These are phyloP conservation scores for Ceratocystis diversiconidia DNA, from an alignment of 2,329 filamentous ascomycete genomes.

Conservation along the genomic window DNA sequence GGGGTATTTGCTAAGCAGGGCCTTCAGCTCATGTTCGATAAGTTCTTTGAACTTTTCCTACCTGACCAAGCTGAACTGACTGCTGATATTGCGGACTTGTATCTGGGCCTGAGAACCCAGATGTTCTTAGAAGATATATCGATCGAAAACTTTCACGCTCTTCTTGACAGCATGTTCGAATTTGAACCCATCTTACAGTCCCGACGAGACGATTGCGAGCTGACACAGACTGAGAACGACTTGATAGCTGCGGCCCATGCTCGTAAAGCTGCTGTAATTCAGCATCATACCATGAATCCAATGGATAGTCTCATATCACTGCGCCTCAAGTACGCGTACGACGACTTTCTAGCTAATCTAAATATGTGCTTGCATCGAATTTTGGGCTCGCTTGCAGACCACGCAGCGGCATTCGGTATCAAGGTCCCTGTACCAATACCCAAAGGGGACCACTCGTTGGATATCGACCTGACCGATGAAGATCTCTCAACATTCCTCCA, in stretches of 20 bases:
- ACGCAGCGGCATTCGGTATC: conserved; percentile 27
- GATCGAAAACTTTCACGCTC: conserved; percentile 4
- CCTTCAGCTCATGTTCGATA: conserved; percentile 33
- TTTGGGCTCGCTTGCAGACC: conserved; percentile 25
- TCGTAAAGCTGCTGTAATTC: conserved; percentile 13
- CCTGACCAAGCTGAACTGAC: conserved; percentile 16
- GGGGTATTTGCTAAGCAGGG: conserved; percentile 18
- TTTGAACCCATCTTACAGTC: conserved; percentile 12
- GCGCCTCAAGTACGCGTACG: conserved; percentile 7
- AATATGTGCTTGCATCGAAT: conserved; percentile 25
- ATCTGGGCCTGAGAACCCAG: conserved; percentile 16
- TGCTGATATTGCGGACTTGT: conserved; percentile 16
- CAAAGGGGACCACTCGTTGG: conserved; percentile 21
- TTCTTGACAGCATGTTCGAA: conserved; percentile 17
- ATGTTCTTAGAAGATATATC: conserved; percentile 16
- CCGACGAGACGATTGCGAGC: conserved; percentile 11
- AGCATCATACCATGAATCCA: conserved; percentile 12
- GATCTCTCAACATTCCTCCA: conserved; percentile 32
- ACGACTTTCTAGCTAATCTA: conserved; percentile 24
- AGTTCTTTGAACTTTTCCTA: conserved; percentile 31
- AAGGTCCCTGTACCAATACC: conserved; percentile 24
- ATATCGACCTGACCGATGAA: conserved; percentile 24
- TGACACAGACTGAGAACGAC: conserved; percentile 15
- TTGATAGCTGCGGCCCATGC: conserved; percentile 14
- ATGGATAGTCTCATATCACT: conserved; percentile 1